Percentiles rank a stretch among this genome's conserved stretches.
These are phyloP conservation scores for Mycena rebaudengoi DNA, from an alignment of 768 basidiomycete genomes.

Conservation along the genomic window DNA sequence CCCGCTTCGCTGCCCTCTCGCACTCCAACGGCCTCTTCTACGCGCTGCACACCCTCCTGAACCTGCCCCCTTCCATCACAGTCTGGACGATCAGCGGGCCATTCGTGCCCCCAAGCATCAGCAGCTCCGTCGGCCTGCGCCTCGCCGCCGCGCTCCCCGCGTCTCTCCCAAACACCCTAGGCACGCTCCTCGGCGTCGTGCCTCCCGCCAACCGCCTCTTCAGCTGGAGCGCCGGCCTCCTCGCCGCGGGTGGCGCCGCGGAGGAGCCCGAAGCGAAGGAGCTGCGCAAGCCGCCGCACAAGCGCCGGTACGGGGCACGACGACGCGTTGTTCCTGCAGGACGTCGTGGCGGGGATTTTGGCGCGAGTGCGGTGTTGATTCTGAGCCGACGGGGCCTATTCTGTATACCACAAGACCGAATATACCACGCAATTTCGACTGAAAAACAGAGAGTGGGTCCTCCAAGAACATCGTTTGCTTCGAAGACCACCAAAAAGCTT, in stretches of 20 bases:
- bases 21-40: slow-evolving; percentile 28
- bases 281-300: slow-evolving; percentile 7
- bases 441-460: no score
- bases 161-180: slow-evolving; percentile 19
- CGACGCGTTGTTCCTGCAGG: slow-evolving; percentile 20
- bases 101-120: slow-evolving; percentile 16
- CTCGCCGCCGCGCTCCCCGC: slow-evolving; percentile 17
- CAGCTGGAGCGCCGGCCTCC: not conserved
- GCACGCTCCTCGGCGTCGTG: slow-evolving; percentile 11
- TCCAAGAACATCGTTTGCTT: no score
- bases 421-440: no score
- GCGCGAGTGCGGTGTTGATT: not conserved
- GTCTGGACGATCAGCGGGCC: slow-evolving; percentile 19
- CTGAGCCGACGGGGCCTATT: no score
- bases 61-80: slow-evolving; percentile 15
- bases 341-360: slow-evolving; percentile 13
- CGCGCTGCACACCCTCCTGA: slow-evolving; percentile 20
- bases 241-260: not conserved
- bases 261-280: not conserved
- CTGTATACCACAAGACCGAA: no score
- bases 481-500: no score
- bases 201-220: slow-evolving; percentile 10
- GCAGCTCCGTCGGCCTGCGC: slow-evolving; percentile 12
- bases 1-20: slow-evolving; percentile 21
- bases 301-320: slow-evolving; percentile 23